Evolutionary conservation across 345 rosid genomes (phyloP).

Genomic region (Citrus hindsii): DNA sequence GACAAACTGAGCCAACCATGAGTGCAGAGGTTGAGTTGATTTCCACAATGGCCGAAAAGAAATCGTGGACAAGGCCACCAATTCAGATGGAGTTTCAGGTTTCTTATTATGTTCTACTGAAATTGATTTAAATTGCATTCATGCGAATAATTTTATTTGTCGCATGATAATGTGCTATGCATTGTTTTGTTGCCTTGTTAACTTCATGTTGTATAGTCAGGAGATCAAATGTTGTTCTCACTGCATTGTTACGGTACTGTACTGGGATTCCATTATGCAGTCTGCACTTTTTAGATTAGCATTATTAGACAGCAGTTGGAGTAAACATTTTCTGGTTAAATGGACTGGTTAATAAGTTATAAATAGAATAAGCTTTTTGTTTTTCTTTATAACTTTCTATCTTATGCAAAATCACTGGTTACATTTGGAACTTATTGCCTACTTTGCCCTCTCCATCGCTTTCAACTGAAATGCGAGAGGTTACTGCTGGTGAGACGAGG

Average conservation of each 20-base stretch:
- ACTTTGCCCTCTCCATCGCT: background rate
- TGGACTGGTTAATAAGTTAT: background rate
- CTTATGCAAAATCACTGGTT: background rate
- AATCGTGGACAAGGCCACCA: conserved; percentile 96
- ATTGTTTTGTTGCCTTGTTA: background rate
- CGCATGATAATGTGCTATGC: background rate
- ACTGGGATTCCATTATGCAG: background rate
- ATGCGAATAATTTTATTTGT: background rate
- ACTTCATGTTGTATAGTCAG: background rate
- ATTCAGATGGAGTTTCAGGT: conserved; percentile 99
- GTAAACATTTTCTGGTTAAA: background rate
- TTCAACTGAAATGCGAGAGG: background rate
- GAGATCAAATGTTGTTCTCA: background rate
- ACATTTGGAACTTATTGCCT: background rate
- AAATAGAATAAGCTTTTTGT: background rate
- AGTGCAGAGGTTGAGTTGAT: conserved; percentile 98
- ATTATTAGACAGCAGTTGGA: background rate
- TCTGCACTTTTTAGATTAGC: background rate
- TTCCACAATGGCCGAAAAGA: conserved; percentile 91
- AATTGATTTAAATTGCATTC: background rate
- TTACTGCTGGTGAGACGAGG: background rate
- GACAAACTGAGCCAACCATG: conserved; percentile 96
- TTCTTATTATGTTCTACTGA: conserved; percentile 12
- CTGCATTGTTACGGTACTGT: background rate
- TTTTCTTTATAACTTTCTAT: background rate